Evolutionary conservation across 495 filamentous ascomycete species (phyloP).

Genomic region (Penicillium salamii): DNA sequence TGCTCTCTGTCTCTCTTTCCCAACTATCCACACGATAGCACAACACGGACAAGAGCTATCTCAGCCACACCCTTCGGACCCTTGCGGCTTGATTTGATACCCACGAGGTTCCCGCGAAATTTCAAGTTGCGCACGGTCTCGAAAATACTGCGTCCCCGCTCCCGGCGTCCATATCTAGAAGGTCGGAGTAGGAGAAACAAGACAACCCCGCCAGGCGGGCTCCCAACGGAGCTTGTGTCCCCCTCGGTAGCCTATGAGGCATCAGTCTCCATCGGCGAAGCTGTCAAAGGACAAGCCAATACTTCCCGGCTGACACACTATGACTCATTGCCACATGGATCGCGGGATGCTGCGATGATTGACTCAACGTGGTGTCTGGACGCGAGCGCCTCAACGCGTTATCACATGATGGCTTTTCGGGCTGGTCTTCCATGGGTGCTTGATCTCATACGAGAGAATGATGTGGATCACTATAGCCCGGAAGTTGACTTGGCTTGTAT

Average conservation of each 20-base stretch:
- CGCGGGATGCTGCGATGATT: not conserved
- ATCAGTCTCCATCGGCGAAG: not conserved
- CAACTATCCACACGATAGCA: constrained; percentile 2
- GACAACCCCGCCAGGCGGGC: not conserved
- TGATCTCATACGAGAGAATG: too few relatives aligned
- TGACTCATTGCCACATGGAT: constrained; percentile 7
- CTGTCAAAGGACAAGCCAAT: not conserved
- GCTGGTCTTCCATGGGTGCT: not conserved
- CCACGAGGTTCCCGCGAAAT: not conserved
- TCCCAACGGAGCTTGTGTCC: not conserved
- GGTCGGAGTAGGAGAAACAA: constrained; percentile 2
- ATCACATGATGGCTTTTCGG: constrained; percentile 1
- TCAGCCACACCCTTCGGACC: not conserved
- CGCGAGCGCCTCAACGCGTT: not conserved
- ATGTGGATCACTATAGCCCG: too few relatives aligned
- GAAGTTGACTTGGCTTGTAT: too few relatives aligned
- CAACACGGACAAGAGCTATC: not conserved
- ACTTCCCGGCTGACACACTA: constrained; percentile 1
- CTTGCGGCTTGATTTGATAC: not conserved
- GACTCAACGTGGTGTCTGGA: not conserved
- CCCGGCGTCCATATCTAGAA: constrained; percentile 1
- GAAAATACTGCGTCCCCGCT: not conserved
- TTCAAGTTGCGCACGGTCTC: not conserved
- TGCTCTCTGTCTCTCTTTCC: too few relatives aligned
- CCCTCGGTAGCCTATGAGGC: not conserved